Evolutionary conservation across 1,139 yeast species (phyloP).

Genomic region (Suhomyces yuchorum): DNA sequence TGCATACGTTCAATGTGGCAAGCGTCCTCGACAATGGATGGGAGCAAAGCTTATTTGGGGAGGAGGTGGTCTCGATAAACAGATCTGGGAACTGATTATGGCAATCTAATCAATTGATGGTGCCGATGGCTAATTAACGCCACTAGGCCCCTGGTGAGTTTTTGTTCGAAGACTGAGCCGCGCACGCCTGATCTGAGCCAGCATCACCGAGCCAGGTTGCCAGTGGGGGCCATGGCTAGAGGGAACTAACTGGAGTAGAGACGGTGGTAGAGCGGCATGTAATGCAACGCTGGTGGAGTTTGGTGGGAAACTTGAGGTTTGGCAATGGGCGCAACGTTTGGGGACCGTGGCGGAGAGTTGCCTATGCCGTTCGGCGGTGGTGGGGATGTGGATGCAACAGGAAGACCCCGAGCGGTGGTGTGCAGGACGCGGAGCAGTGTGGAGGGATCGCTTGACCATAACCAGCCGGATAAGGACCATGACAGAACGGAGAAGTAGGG

Average conservation of each 20-base stretch:
- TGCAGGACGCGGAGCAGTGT: background rate
- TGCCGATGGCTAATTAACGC: slow-evolving; percentile 1
- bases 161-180: slow-evolving; percentile 6
- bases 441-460: background rate
- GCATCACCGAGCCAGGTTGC: background rate
- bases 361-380: background rate
- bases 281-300: background rate
- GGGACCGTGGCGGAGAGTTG: background rate
- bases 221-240: background rate
- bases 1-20: slow-evolving; percentile 4
- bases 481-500: background rate
- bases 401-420: background rate
- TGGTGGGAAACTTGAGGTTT: background rate
- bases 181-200: slow-evolving; percentile 6
- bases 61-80: background rate
- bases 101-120: background rate
- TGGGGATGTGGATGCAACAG: background rate
- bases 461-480: background rate
- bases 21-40: background rate
- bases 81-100: background rate
- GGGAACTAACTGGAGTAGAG: background rate
- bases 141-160: slow-evolving; percentile 7
- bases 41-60: background rate
- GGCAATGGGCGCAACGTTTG: background rate
- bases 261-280: background rate